Base-by-base conservation (phyloP, 129 eudicot genomes). In the Lonicera japonica region DNA sequence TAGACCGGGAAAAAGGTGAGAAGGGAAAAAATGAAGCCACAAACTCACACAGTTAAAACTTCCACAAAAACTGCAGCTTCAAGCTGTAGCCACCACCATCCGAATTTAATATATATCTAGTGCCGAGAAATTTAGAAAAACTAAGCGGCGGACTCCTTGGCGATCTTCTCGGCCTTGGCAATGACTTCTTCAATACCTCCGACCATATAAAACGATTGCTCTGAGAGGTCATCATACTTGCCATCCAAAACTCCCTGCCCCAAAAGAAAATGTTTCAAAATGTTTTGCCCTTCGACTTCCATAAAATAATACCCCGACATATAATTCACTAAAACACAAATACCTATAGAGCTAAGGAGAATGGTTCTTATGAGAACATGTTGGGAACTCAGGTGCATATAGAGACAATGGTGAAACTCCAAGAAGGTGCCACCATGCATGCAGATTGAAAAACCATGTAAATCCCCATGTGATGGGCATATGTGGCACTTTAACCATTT, bases 121-220 rank as follows among this genome's bases (percentile, higher is more conserved):
- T 54, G 57, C 70, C 11, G 25, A 43, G 51, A 21, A 47, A 66
- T 52, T 46, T 20, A 58, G 18, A 19, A 25, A 10, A 41, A 43
- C 69, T 63, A 82, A 51, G 77, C 59, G 11, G 69, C 78, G 38
- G 84, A 72, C 64, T 91, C 95, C 73, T 80, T 84, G 14, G 96
- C 82, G 16, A 91, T 77, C 79, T 84, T 91, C 70, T 80, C 94
- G 20, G 94, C 95, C 86, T 91, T 91, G 20, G 95, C 97, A 64
- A 80, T 73, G 74, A 91, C 97, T 73, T 91, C 97, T 0, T 87
- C 95, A 17, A 91, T 91, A 10, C 97, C 97, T 57, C 97, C 97
- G 71, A 91, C 90, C 97, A 91, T 91, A 66, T 91, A 91, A 65
- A 91, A 91, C 11, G 97, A 54, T 46, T 91, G 97, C 71, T 91